These are phyloP conservation scores for Dictyostelium intermedium DNA, from an alignment of 78 protist genomes.

Conservation along the genomic window DNA sequence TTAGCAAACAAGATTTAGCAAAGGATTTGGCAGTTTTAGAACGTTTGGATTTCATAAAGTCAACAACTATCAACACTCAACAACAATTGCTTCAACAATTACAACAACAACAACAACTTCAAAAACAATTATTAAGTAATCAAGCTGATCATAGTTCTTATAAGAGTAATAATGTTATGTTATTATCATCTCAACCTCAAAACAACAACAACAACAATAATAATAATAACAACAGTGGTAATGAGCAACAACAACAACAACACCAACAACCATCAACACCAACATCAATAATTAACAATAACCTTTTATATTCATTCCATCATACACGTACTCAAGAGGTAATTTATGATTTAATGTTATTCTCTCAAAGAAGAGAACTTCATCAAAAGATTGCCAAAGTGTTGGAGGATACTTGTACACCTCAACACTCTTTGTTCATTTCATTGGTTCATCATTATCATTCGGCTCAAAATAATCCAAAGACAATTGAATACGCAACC, in stretches of 20 bases:
- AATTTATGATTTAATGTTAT: constrained; percentile 79
- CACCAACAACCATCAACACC: not conserved
- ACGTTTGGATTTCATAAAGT: constrained; percentile 29
- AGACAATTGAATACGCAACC: constrained; percentile 59
- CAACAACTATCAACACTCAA: constrained; percentile 17
- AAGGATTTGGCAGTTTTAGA: constrained; percentile 17
- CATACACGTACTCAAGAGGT: constrained; percentile 73
- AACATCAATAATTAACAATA: constrained; percentile 2
- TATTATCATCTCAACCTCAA: not conserved
- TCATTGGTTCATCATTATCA: constrained; percentile 75
- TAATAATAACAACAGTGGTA: not conserved
- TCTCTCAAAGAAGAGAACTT: constrained; percentile 73
- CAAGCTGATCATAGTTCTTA: not conserved
- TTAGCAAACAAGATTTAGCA: constrained; percentile 22
- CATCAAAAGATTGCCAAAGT: constrained; percentile 79
- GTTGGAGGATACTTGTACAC: constrained; percentile 15
- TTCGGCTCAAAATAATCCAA: constrained; percentile 57
- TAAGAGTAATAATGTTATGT: not conserved
- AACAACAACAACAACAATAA: not conserved
- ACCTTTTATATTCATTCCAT: constrained; percentile 18
- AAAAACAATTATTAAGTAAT: not conserved
- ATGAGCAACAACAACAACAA: not conserved
- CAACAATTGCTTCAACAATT: constrained; percentile 7
- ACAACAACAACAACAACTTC: constrained; percentile 38
- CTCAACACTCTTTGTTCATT: constrained; percentile 40